These are phyloP conservation scores for Metschnikowia dekortorum DNA, from an alignment of 805 yeast species.

Conservation along the genomic window DNA sequence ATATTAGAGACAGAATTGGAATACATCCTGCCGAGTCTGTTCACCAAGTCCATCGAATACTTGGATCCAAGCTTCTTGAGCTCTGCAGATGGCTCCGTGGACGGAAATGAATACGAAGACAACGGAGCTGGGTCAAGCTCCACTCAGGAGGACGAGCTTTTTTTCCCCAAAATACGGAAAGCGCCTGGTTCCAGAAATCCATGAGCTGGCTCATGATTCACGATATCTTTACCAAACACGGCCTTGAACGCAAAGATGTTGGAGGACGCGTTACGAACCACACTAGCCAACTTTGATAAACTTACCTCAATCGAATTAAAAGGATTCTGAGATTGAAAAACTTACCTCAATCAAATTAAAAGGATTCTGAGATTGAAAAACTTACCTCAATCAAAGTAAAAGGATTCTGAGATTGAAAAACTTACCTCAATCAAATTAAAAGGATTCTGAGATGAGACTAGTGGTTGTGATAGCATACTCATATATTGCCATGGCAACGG, in stretches of 20 bases:
- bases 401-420: neutral
- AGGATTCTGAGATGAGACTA: neutral
- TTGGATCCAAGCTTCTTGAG: conserved; percentile 2
- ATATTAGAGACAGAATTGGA: conserved; percentile 28
- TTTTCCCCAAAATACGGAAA: neutral
- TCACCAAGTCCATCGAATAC: conserved; percentile 22
- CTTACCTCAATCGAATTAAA: neutral
- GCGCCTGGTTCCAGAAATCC: neutral
- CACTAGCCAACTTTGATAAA: too few species aligned
- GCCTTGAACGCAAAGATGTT: too few species aligned
- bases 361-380: neutral
- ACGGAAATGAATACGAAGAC: conserved; percentile 2
- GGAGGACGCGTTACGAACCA: neutral
- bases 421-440: neutral
- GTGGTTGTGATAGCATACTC: conserved; percentile 35
- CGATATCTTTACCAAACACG: neutral
- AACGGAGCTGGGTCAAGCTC: conserved; percentile 1
- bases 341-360: neutral
- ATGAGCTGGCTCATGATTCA: neutral
- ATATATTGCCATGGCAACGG: conserved; percentile 62
- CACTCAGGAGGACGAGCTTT: neutral
- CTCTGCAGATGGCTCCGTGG: neutral
- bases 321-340: neutral
- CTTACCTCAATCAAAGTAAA: neutral
- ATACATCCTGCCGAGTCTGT: conserved; percentile 39